Evolutionary conservation across 306 rosid genomes (phyloP), one percentile per base, ranked within the genome.

Genomic region (Dryas alaskensis): DNA sequence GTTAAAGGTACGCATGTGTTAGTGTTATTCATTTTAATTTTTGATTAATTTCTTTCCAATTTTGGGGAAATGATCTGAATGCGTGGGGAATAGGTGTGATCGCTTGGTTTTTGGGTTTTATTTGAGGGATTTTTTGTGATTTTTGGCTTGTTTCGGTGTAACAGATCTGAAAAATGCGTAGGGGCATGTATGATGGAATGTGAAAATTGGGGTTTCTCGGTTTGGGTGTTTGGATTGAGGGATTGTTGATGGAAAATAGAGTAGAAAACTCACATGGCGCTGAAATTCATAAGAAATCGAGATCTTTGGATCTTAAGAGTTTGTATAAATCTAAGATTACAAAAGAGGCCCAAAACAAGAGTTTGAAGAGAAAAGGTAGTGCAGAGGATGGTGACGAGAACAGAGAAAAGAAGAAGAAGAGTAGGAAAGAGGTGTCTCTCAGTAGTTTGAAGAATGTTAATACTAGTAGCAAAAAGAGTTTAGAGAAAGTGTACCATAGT

Each of bases 261-360:
- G 59, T 80, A 86, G 92, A 84, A 76, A 78, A 79, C 70, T 78
- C 88, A 70, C 81, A 84, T 86, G 99, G 85, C 79, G 71, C 86
- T 70, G 83, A 67, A 78, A 81, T 82, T 78, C 88, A 89, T 25
- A 85, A 85, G 76, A 87, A 90, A 80, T 82, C 97, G 39, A 88
- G 90, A 86, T 85, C 98, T 68, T 78, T 95, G 92, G 99, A 92
- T 88, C 77, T 92, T 78, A 90, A 87, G 80, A 88, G 96, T 85
- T 87, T 95, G 66, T 90, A 90, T 78, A 76, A 85, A 69, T 71
- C 89, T 50, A 76, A 83, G 66, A 77, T 77, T 77, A 52, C 70
- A 5, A 81, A 81, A 65, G 86, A 78, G 67, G 74, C 12, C 54
- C 71, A 80, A 43, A 74, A 72, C 8, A 82, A 83, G 86, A 79